Conservation (phyloP, 2,329 filamentous ascomycete genomes). For the Colletotrichum filicis region DNA sequence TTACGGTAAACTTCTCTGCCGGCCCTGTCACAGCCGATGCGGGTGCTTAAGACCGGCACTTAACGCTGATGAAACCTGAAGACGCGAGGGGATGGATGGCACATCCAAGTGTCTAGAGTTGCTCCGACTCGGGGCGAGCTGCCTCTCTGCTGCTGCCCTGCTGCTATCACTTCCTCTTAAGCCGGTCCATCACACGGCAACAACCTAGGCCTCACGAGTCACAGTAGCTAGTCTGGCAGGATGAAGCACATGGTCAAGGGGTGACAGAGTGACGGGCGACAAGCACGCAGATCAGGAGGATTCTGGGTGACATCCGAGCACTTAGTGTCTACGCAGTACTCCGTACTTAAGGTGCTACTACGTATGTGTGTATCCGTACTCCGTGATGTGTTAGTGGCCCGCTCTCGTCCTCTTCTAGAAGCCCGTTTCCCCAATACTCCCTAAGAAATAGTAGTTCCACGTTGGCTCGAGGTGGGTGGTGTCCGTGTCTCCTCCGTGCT, state of each 20-base stretch:
- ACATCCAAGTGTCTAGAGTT: not conserved
- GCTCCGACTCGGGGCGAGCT: not conserved
- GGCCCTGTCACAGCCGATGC: conserved; percentile 1
- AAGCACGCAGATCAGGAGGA: not conserved
- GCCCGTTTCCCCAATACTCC: not conserved
- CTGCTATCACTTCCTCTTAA: too few relatives aligned
- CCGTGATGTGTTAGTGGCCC: not conserved
- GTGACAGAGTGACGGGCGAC: not conserved
- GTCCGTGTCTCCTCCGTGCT: not conserved
- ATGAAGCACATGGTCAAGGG: conserved; percentile 4
- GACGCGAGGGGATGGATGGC: conserved; percentile 10
- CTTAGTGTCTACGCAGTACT: not conserved
- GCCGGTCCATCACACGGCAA: not conserved
- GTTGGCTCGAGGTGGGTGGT: not conserved
- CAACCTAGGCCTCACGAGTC: too few relatives aligned
- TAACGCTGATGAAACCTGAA: conserved; percentile 21
- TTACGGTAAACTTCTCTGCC: not conserved
- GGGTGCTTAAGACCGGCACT: conserved; percentile 17
- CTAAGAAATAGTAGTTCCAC: not conserved
- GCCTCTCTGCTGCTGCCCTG: not conserved
- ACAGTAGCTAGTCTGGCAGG: not conserved
- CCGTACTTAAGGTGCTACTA: too few relatives aligned
- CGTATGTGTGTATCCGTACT: too few relatives aligned
- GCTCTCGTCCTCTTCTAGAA: conserved; percentile 13
- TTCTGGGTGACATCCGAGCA: conserved; percentile 18